phyloP scores from a whole-genome alignment of 1,284 basidiomycete genomes.

The Cryptococcus wingfieldii region DNA sequence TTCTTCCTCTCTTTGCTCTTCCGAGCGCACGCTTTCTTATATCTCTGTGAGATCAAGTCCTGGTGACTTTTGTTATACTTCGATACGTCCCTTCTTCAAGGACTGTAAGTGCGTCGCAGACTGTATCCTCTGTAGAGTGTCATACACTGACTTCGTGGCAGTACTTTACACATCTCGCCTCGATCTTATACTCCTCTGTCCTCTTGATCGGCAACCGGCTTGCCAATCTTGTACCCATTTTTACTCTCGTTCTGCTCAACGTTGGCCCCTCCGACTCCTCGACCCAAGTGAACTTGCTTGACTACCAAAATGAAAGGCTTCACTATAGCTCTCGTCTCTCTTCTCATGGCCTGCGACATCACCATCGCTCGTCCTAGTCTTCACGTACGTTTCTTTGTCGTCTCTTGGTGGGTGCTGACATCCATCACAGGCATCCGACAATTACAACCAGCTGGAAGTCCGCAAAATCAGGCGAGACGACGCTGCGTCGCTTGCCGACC shows the following conservation, averaged over 20 bases:
- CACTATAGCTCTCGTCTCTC: not conserved
- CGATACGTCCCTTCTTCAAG: not conserved
- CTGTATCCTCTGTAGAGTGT: not conserved
- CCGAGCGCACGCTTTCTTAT: not conserved
- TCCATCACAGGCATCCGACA: not conserved
- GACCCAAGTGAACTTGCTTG: not conserved
- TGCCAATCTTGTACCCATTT: not conserved
- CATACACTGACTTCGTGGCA: not conserved
- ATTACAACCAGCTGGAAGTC: not conserved
- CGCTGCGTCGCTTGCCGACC: not conserved
- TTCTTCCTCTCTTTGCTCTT: not conserved
- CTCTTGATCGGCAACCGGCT: not conserved
- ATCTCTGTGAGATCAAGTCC: slow-evolving; percentile 2
- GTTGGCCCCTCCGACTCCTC: not conserved
- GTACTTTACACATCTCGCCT: not conserved
- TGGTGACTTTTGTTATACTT: not conserved
- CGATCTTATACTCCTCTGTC: not conserved
- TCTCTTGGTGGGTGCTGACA: not conserved
- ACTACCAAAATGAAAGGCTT: not conserved
- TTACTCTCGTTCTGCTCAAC: not conserved
- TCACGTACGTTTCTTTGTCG: not conserved
- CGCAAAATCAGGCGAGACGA: not conserved
- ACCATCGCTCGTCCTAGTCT: not conserved
- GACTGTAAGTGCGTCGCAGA: not conserved
- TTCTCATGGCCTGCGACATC: not conserved